Percentiles rank a stretch among this genome's conserved stretches.
Evolutionary conservation across 1,284 basidiomycete genomes (phyloP).

Genomic region (Apiotrichum gamsii): DNA sequence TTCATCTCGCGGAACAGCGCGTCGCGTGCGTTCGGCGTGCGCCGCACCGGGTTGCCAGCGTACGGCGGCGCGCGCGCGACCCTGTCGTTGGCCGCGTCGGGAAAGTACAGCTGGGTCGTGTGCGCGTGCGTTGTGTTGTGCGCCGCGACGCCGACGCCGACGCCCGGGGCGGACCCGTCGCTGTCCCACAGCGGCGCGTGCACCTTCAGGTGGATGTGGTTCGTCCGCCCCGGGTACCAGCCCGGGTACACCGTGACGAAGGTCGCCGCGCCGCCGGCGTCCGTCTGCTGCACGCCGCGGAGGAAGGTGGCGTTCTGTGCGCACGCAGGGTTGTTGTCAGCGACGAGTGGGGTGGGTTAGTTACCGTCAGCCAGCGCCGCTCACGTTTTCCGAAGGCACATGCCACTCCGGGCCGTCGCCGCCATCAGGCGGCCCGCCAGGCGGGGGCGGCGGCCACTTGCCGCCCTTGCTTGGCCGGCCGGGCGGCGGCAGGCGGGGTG

Average conservation of each 20-base stretch:
- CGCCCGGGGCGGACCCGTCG: no score
- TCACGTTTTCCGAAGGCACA: slow-evolving; percentile 6
- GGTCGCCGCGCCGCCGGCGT: slow-evolving; percentile 12
- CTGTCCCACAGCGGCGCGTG: slow-evolving; percentile 14
- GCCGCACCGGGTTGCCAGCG: slow-evolving; percentile 8
- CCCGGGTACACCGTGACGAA: slow-evolving; percentile 24
- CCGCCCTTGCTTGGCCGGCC: no score
- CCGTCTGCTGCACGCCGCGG: slow-evolving; percentile 21
- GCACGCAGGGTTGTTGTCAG: no score
- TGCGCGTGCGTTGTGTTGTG: slow-evolving; percentile 18
- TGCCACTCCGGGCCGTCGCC: slow-evolving; percentile 5
- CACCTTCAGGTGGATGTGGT: slow-evolving; percentile 26
- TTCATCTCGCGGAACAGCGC: slow-evolving; percentile 24
- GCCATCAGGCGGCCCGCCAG: slow-evolving; percentile 2
- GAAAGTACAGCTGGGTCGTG: slow-evolving; percentile 25
- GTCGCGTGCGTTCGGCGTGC: slow-evolving; percentile 17
- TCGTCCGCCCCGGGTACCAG: slow-evolving; percentile 23
- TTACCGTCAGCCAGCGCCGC: no score
- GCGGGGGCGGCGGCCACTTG: slow-evolving; percentile 5
- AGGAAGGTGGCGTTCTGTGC: slow-evolving; percentile 28
- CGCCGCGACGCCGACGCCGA: neutral
- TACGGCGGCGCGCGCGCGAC: slow-evolving; percentile 12
- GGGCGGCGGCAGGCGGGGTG: no score
- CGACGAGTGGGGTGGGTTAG: no score
- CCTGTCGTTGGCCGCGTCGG: slow-evolving; percentile 37